phyloP scores from a whole-genome alignment of 352 stramenopile genomes.

The Phytophthora cactorum region DNA sequence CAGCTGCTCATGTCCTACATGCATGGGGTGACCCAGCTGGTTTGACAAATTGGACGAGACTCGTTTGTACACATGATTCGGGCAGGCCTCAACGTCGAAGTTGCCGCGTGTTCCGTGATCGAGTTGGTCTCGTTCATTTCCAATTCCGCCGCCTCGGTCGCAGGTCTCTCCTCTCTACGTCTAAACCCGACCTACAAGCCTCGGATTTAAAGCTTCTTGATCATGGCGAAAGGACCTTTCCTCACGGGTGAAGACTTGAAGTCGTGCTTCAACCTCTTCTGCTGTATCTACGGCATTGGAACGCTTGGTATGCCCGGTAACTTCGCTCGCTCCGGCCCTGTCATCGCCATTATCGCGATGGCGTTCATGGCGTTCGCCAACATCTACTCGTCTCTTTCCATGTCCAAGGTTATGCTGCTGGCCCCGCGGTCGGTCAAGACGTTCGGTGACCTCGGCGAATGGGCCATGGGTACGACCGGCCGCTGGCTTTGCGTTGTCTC shows the following conservation, averaged over 20 bases:
- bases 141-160: constrained; percentile 24
- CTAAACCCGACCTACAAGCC: not conserved
- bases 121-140: constrained; percentile 17
- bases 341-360: constrained; percentile 54
- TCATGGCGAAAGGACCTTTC: constrained; percentile 39
- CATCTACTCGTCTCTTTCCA: constrained; percentile 63
- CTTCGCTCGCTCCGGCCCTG: constrained; percentile 63
- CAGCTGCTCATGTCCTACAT: constrained; percentile 13
- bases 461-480: constrained; percentile 50
- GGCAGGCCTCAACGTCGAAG: constrained; percentile 29
- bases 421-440: constrained; percentile 62
- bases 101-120: constrained; percentile 8
- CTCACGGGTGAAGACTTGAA: constrained; percentile 68
- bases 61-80: constrained; percentile 13
- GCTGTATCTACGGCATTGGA: constrained; percentile 71
- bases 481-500: constrained; percentile 60
- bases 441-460: constrained; percentile 69
- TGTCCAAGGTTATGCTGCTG: constrained; percentile 65
- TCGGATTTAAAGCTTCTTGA: constrained; percentile 10
- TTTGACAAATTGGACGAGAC: constrained; percentile 20
- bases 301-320: constrained; percentile 77
- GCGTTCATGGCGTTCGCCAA: constrained; percentile 76
- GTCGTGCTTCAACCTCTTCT: constrained; percentile 67
- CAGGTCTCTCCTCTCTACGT: constrained; percentile 13
- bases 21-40: constrained; percentile 29